These are phyloP conservation scores for Flaveria robusta DNA, from an alignment of 129 eudicot species.

Conservation along the genomic window DNA sequence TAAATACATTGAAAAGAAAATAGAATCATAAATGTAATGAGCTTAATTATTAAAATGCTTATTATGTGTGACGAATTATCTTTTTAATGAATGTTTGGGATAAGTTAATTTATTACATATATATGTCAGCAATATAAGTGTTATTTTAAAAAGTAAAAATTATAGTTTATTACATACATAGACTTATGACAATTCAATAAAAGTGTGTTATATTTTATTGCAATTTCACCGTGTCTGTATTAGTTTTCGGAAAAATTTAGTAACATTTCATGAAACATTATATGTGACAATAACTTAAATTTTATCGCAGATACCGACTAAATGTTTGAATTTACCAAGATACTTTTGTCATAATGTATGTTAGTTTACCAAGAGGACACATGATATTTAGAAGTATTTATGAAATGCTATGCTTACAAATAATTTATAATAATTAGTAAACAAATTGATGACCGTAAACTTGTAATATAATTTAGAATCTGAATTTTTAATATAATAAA, in stretches of 20 bases:
- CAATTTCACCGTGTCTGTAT: not conserved
- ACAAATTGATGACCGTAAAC: too few relatives aligned
- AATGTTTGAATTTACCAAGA: not conserved
- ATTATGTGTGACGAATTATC: too few relatives aligned
- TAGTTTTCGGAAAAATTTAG: not conserved
- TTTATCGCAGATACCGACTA: not conserved
- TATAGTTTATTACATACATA: not conserved
- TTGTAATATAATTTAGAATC: too few relatives aligned
- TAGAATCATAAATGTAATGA: too few relatives aligned
- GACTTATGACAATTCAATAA: not conserved
- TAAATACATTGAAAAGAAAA: too few relatives aligned
- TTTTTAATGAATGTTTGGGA: not conserved
- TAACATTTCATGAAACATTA: not conserved
- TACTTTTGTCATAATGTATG: not conserved
- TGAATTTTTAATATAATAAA: too few relatives aligned
- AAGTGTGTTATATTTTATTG: not conserved
- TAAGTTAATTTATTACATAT: not conserved
- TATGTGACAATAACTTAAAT: not conserved
- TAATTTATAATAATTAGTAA: too few relatives aligned
- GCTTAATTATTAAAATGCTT: too few relatives aligned
- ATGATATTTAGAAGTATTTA: too few relatives aligned
- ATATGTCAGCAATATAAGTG: not conserved
- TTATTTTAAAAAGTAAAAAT: not conserved
- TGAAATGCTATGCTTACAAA: too few relatives aligned
- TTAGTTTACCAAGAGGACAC: not conserved